Conservation (phyloP, 768 basidiomycete genomes). For the Trametes cingulata region DNA sequence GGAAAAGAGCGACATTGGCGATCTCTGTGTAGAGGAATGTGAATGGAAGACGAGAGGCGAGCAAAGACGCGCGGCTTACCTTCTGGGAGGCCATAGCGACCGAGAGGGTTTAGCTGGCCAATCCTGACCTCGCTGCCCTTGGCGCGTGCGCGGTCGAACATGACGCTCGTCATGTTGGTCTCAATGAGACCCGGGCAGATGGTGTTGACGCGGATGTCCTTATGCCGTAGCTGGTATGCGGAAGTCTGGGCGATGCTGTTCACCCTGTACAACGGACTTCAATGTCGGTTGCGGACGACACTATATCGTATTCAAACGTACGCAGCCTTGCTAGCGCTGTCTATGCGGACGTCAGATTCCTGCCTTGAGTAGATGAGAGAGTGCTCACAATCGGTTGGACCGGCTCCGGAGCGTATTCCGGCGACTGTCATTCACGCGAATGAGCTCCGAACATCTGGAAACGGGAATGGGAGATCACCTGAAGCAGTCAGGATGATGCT, state of each 20-base stretch:
- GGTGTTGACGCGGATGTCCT: conserved; percentile 84
- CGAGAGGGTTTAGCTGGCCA: conserved; percentile 81
- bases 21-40: conserved; percentile 60
- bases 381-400: conserved; percentile 74
- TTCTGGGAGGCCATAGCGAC: conserved; percentile 79
- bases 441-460: not conserved
- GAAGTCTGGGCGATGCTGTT: conserved; percentile 86
- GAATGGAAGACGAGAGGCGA: conserved; percentile 12
- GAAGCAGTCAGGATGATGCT: conserved; percentile 91
- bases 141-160: conserved; percentile 76
- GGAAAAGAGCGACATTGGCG: conserved; percentile 80
- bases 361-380: not conserved
- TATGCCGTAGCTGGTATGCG: conserved; percentile 76
- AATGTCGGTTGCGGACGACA: not conserved
- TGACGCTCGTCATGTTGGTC: conserved; percentile 84
- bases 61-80: conserved; percentile 44
- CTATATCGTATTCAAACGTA: conserved; percentile 30
- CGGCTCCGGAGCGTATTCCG: conserved; percentile 80
- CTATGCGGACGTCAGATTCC: conserved; percentile 37
- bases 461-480: conserved; percentile 42
- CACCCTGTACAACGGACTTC: conserved; percentile 50
- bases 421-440: conserved; percentile 54
- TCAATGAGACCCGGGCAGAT: conserved; percentile 93
- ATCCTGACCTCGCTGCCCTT: conserved; percentile 76
- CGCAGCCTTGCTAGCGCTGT: conserved; percentile 94